Evolutionary conservation across 768 basidiomycete genomes (phyloP).

Genomic region (Pisolithus albus): DNA sequence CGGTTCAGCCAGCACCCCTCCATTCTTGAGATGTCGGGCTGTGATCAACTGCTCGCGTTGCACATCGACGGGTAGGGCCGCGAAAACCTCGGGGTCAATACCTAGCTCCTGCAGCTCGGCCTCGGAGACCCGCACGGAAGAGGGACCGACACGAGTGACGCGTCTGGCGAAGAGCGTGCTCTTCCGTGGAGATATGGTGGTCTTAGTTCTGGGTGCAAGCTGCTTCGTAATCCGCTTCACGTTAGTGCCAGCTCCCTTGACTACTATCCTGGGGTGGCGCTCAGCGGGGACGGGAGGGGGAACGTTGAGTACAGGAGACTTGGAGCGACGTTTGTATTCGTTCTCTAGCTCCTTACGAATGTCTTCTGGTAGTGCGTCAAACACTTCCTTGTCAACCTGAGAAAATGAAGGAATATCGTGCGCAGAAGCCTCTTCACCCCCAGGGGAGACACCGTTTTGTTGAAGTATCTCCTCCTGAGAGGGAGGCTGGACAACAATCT

Average conservation of each 20-base stretch:
- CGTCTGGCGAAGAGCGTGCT: constrained; percentile 33
- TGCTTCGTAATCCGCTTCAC: constrained; percentile 57
- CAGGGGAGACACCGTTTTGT: neutral
- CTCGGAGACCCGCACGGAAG: constrained; percentile 41
- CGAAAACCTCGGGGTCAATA: constrained; percentile 71
- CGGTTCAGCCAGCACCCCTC: constrained; percentile 33
- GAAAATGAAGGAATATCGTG: constrained; percentile 59
- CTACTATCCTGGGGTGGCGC: constrained; percentile 9
- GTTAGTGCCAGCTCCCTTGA: constrained; percentile 39
- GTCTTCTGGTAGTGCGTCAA: constrained; percentile 64
- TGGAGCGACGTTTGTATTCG: constrained; percentile 58
- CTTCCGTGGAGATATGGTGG: constrained; percentile 33
- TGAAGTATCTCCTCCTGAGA: constrained; percentile 24
- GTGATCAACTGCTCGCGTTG: constrained; percentile 71
- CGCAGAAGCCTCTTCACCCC: constrained; percentile 5
- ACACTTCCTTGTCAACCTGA: constrained; percentile 65
- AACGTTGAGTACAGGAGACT: constrained; percentile 35
- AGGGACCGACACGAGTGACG: constrained; percentile 28
- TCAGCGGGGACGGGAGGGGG: constrained; percentile 12
- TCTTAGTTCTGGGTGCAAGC: constrained; percentile 49
- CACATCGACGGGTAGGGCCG: constrained; percentile 51
- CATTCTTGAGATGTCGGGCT: constrained; percentile 43
- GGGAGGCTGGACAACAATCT: constrained; percentile 26
- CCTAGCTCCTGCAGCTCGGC: constrained; percentile 55
- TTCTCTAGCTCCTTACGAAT: constrained; percentile 61